phyloP scores from a whole-genome alignment of 2,329 filamentous ascomycete species.

The Fusarium pseudograminearum region DNA sequence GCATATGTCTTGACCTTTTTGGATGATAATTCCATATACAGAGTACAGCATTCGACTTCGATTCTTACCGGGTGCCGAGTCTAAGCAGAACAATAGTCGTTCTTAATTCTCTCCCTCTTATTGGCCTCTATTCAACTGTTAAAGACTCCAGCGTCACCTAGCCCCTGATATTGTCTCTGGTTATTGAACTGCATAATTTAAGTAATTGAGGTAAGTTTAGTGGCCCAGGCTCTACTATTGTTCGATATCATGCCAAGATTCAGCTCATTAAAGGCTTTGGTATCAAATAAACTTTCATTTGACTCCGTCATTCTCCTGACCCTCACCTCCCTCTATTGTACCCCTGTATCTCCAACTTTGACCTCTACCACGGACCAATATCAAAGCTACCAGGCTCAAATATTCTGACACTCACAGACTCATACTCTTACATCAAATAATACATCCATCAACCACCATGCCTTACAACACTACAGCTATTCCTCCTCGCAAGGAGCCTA shows the following conservation, averaged over 20 bases:
- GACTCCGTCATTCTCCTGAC: not conserved
- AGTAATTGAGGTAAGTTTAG: constrained; percentile 17
- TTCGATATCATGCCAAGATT: not conserved
- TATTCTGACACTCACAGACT: constrained; percentile 15
- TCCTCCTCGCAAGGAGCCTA: constrained; percentile 82
- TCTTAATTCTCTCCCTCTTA: not conserved
- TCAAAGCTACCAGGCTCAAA: not conserved
- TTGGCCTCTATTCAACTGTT: not conserved
- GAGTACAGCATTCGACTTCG: not conserved
- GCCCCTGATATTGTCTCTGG: constrained; percentile 8
- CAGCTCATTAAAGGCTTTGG: too few species aligned
- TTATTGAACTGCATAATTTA: not conserved
- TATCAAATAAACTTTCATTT: not conserved
- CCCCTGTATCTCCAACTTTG: constrained; percentile 9
- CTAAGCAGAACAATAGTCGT: not conserved
- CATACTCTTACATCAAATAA: not conserved
- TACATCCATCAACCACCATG: constrained; percentile 64
- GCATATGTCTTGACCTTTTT: constrained; percentile 14
- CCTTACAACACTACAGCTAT: constrained; percentile 91
- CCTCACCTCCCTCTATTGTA: not conserved
- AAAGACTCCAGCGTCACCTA: not conserved
- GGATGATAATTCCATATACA: not conserved
- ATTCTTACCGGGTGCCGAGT: not conserved
- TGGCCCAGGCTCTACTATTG: not conserved
- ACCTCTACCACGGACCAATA: not conserved